Base-by-base conservation (phyloP, 805 yeast genomes). In the Wickerhamomyces canadensis region DNA sequence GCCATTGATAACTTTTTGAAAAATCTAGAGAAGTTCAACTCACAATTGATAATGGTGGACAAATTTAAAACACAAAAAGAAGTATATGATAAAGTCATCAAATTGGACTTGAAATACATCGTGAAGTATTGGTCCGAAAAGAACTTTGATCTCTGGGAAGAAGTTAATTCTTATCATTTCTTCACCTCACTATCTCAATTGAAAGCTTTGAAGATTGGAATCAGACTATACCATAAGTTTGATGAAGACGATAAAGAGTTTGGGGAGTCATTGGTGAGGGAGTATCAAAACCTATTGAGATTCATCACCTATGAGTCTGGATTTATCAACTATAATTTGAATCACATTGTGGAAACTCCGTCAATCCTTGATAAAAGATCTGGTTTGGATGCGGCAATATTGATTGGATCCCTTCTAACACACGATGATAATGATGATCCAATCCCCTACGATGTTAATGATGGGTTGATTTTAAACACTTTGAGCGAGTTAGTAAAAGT, bases 131-230 rank as follows among this genome's bases (percentile, higher is more conserved):
- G 96, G 96, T 51, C 61, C 11, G 55, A 60, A 10, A 58, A 61
- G 5, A 80, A 86, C n/a, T 91, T 84, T 62, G 97, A 89, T 61
- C 65, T 89, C 29, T 89, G 98, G 98, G 98, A 89, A 62, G 98
- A 89, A 59, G 67, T 84, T 34, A 55, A 76, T 41, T 77, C 89
- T 0, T 51, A 65, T 34, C 97, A 89, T 58, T 79, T 87, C 44
- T 91, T 86, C 60, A 89, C 95, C 2, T 65, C 82, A 12, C 58
- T 84, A 49, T 76, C 80, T 4, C 96, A 88, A 58, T 65, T 84
- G 43, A 74, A 79, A 43, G 84, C 95, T 1, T 49, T 89, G 16
- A 61, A 68, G 30, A 61, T 74, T 41, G 95, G 88, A 0, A 54
- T 76, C 12, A 35, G 45, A 19, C 44, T 71, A 27, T 66, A 71